Evolutionary conservation across 2,329 filamentous ascomycete genomes (phyloP).

Genomic region (Hymenoscyphus scutula): DNA sequence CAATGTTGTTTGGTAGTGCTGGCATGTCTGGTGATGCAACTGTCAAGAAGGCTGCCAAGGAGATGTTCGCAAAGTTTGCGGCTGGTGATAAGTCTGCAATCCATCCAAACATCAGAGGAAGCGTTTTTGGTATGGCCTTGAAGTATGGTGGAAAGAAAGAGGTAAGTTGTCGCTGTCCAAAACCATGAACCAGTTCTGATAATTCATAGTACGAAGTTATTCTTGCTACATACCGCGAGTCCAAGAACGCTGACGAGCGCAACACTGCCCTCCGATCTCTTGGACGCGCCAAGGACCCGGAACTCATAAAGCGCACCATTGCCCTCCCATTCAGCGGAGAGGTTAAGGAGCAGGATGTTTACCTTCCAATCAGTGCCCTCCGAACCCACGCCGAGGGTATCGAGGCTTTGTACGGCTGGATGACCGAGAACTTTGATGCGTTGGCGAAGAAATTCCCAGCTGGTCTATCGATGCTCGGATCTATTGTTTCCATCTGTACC

Average conservation of each 20-base stretch:
- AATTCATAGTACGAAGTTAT: constrained; percentile 66
- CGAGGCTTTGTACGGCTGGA: constrained; percentile 76
- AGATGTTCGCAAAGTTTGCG: constrained; percentile 86
- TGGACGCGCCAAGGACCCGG: constrained; percentile 73
- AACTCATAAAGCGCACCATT: constrained; percentile 79
- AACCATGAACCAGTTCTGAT: constrained; percentile 17
- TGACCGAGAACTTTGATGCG: constrained; percentile 85
- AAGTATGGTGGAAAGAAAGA: constrained; percentile 83
- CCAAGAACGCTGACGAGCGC: constrained; percentile 79
- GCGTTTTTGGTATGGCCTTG: constrained; percentile 81
- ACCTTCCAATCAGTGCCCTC: constrained; percentile 79
- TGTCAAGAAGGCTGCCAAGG: constrained; percentile 76
- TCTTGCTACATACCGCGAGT: constrained; percentile 71
- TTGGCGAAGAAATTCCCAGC: constrained; percentile 80
- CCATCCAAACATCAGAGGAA: constrained; percentile 86
- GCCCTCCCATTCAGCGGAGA: constrained; percentile 72
- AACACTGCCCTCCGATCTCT: constrained; percentile 85
- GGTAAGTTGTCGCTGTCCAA: constrained; percentile 42
- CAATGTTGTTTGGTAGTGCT: constrained; percentile 80
- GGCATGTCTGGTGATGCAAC: constrained; percentile 77
- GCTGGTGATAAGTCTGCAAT: constrained; percentile 76
- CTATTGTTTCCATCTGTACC: constrained; percentile 78
- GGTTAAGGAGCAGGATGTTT: constrained; percentile 92
- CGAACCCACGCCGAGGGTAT: constrained; percentile 76
- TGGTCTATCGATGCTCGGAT: constrained; percentile 80